These are phyloP conservation scores for Plasmopara viticola DNA, from an alignment of 352 stramenopile species.

Conservation along the genomic window DNA sequence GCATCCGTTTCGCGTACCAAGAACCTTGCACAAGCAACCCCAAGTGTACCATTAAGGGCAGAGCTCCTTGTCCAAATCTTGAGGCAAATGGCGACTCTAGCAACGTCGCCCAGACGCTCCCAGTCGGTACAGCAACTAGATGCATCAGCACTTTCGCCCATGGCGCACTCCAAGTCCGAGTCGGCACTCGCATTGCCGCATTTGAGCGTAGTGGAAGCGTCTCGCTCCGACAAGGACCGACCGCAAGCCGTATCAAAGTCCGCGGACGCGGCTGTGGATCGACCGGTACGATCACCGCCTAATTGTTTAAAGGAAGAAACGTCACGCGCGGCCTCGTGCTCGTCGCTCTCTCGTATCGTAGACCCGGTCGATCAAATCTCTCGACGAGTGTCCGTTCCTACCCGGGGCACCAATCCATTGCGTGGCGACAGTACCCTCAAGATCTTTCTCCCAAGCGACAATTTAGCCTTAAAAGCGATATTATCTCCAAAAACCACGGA, in stretches of 20 bases:
- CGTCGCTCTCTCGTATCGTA: constrained; percentile 11
- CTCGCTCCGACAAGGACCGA: constrained; percentile 10
- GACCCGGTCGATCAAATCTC: constrained; percentile 6
- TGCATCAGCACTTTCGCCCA: background rate
- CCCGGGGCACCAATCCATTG: constrained; percentile 14
- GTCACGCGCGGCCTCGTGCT: constrained; percentile 18
- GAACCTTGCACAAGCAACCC: too few species aligned
- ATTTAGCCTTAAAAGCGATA: constrained; percentile 49
- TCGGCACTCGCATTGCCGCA: constrained; percentile 1
- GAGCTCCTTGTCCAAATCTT: too few species aligned
- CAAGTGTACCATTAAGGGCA: too few species aligned
- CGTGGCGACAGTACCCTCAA: constrained; percentile 29
- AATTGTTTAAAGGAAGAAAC: background rate
- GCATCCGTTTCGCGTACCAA: constrained; percentile 8
- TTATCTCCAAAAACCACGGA: constrained; percentile 32
- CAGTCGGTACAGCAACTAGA: constrained; percentile 8
- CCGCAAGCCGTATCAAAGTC: background rate
- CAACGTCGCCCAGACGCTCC: constrained; percentile 3
- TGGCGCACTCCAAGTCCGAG: constrained; percentile 12
- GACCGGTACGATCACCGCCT: constrained; percentile 2
- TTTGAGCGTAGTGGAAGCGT: background rate
- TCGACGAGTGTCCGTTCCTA: constrained; percentile 5
- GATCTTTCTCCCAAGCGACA: constrained; percentile 52
- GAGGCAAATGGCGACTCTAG: background rate
- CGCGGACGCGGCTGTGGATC: background rate